Base-by-base conservation (phyloP, 1,284 basidiomycete genomes). In the Melampsora larici-populina region DNA sequence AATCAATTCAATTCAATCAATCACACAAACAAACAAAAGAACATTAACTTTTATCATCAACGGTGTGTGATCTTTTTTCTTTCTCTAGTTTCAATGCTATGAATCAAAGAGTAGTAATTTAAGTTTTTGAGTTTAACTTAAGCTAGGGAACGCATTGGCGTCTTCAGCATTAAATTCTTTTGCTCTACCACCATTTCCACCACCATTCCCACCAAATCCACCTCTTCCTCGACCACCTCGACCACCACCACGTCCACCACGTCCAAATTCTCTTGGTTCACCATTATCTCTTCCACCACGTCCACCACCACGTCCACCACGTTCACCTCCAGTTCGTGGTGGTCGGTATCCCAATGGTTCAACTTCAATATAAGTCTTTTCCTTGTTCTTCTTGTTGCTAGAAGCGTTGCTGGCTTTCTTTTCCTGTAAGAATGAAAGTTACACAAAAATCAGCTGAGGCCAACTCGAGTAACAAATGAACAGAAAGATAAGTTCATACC, bases 341-440 rank as follows among this genome's bases (percentile, higher is more conserved):
- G 74, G 74, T 55, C 74, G 65, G 33, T 76, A 76, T 40, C 74
- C 74, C 24, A 69, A 21, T 9, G 74, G 74, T 46, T 76, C 74
- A 24, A 76, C 74, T 60, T 76, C 74, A 29, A 76, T 76, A 36
- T 46, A 76, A 49, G 74, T 76, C 40, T 76, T 76, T 43, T 76
- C 74, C 49, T 76, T 76, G 31, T 48, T 31, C 58, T 76, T 76
- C 63, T 76, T 76, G 40, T 43, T 43, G 64, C n/a, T 60, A 36
- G n/a, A 33, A 48, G 65, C 65, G 18, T 43, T 31, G 7, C 55
- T 33, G 1, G 66, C 46, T 36, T 76, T 76, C 40, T 76, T 76
- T 24, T 76, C 74, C 74, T 76, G 72, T 9, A 43, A n/a, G 24
- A 43, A 13, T 1, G 13, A 43, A 13, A 43, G 40, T 9, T 67